Evolutionary conservation across 306 rosid genomes (phyloP).

Genomic region (Inga leiocalycina): DNA sequence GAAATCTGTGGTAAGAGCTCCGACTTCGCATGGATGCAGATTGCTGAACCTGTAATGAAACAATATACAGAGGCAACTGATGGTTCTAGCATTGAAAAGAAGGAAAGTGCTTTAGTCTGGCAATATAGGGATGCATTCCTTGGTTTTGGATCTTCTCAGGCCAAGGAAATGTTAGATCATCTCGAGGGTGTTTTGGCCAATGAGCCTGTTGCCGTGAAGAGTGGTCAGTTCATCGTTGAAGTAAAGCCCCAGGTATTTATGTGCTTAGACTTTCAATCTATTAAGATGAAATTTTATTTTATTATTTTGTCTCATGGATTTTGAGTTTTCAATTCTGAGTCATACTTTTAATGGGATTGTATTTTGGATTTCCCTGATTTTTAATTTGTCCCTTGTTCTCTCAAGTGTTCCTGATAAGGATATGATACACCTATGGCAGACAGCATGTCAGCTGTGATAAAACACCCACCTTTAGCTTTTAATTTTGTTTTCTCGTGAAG

Average conservation of each 20-base stretch:
- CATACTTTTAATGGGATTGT: conserved; percentile 6
- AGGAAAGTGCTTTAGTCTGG: conserved; percentile 89
- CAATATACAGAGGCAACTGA: conserved; percentile 83
- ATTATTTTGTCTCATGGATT: not conserved
- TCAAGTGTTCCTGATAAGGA: not conserved
- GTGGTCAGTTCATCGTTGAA: conserved; percentile 79
- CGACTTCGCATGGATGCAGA: conserved; percentile 82
- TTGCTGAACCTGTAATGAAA: conserved; percentile 75
- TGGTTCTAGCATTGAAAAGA: conserved; percentile 73
- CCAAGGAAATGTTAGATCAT: conserved; percentile 87
- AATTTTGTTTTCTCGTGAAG: too few species aligned
- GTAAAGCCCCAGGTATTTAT: conserved; percentile 77
- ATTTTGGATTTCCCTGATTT: not conserved
- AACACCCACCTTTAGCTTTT: too few species aligned
- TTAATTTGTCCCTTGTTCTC: conserved; percentile 12
- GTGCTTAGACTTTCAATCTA: conserved; percentile 3
- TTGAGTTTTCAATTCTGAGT: conserved; percentile 1
- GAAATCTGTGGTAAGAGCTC: conserved; percentile 55
- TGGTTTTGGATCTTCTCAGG: conserved; percentile 80
- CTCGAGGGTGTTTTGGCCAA: conserved; percentile 85
- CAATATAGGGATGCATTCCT: conserved; percentile 77
- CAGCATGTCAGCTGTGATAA: too few species aligned
- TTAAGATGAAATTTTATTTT: conserved; percentile 7
- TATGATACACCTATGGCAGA: too few species aligned
- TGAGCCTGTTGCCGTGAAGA: conserved; percentile 85